Percentiles rank a stretch among this genome's conserved stretches.
phyloP scores from a whole-genome alignment of 495 filamentous ascomycete species.

The Cenococcum geophilum region DNA sequence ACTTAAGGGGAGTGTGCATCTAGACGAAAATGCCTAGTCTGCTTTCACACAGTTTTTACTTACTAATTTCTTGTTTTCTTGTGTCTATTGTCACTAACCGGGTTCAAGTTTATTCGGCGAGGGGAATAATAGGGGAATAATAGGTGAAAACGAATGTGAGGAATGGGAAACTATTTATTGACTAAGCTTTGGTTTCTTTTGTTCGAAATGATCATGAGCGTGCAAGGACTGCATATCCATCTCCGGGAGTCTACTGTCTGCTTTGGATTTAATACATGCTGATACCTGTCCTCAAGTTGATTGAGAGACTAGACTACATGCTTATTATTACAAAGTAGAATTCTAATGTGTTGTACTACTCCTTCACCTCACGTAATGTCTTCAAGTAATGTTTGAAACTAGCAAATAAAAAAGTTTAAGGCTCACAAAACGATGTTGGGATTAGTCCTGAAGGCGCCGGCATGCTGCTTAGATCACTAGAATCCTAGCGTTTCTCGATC shows the following conservation, averaged over 20 bases:
- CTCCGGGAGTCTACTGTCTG: not conserved
- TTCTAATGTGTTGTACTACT: not conserved
- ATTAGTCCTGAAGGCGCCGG: too few species aligned
- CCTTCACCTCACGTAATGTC: not conserved
- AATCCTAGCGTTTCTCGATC: too few species aligned
- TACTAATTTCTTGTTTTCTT: not conserved
- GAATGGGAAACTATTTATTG: not conserved
- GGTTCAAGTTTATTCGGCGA: not conserved
- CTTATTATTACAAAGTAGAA: not conserved
- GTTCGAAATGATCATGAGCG: not conserved
- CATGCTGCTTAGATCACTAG: too few species aligned
- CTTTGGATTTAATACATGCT: not conserved
- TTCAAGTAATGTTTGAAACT: not conserved
- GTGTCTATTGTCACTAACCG: not conserved
- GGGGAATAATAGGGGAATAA: not conserved
- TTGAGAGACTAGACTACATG: not conserved
- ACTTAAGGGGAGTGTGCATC: not conserved
- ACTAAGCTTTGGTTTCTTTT: not conserved
- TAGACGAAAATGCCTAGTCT: conserved; percentile 21
- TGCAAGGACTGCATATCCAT: not conserved
- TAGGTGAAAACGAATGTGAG: not conserved
- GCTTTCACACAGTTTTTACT: not conserved
- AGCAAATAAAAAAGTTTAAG: too few species aligned
- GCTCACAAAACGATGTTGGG: too few species aligned
- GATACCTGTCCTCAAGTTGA: not conserved